Percentiles rank a stretch among this genome's conserved stretches.
These are phyloP conservation scores for Effrenium voratum DNA, from an alignment of 73 alveolate genomes.

Conservation along the genomic window DNA sequence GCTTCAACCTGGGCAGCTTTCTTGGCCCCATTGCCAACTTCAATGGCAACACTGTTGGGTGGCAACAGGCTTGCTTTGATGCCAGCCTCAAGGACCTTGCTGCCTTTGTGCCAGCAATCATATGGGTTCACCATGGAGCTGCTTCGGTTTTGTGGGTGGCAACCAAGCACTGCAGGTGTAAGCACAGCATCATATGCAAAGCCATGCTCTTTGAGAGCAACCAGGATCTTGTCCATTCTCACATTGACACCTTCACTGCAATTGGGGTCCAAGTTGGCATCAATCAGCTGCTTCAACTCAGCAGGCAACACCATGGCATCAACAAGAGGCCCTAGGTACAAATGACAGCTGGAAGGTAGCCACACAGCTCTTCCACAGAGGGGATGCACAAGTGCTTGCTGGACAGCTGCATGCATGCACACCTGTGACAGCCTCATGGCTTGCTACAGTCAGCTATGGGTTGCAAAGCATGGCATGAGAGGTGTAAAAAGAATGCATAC, in stretches of 20 bases:
- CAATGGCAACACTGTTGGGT: slow-evolving; percentile 20
- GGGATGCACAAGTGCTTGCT: too few relatives aligned
- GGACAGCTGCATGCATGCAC: too few relatives aligned
- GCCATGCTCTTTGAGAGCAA: neutral
- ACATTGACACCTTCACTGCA: slow-evolving; percentile 2
- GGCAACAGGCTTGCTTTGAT: slow-evolving; percentile 10
- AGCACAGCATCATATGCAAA: neutral
- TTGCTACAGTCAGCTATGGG: too few relatives aligned
- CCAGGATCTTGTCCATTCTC: neutral
- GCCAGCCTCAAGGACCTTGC: neutral
- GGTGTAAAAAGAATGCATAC: too few relatives aligned
- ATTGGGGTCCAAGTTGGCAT: neutral
- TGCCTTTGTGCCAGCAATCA: neutral
- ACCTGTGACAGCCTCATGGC: too few relatives aligned
- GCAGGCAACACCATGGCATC: slow-evolving; percentile 9
- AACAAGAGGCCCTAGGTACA: too few relatives aligned
- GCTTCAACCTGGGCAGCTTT: neutral
- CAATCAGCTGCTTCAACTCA: neutral
- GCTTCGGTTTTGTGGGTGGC: slow-evolving; percentile 27
- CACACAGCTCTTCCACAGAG: too few relatives aligned
- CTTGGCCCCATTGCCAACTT: neutral
- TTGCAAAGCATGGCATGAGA: too few relatives aligned
- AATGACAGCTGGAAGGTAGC: too few relatives aligned
- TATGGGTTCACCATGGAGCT: neutral
- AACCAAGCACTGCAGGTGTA: neutral